Conservation (phyloP, 352 stramenopile genomes). For the Phytopythium cucurbitacearum region DNA sequence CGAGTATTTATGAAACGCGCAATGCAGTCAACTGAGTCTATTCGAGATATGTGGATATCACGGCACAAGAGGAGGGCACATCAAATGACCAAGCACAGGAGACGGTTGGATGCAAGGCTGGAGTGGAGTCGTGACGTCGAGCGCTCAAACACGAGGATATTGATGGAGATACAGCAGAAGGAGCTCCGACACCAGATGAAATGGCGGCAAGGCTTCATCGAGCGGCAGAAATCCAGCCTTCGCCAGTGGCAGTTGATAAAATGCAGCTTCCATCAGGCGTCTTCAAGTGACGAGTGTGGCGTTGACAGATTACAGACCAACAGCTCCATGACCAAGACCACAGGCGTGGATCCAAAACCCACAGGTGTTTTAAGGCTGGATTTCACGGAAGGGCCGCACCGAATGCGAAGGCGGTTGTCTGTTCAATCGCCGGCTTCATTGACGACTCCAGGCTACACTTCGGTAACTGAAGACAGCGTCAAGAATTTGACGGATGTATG, state of each 20-base stretch:
- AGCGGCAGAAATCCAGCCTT: slow-evolving; percentile 58
- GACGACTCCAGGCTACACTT: slow-evolving; percentile 3
- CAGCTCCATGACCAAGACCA: too few species aligned
- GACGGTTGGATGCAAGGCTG: slow-evolving; percentile 30
- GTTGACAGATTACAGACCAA: too few species aligned
- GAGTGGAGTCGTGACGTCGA: slow-evolving; percentile 42
- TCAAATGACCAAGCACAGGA: slow-evolving; percentile 32
- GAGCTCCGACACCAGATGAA: slow-evolving; percentile 60
- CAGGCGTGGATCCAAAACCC: too few species aligned
- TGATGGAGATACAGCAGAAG: slow-evolving; percentile 34
- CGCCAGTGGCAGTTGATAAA: slow-evolving; percentile 46
- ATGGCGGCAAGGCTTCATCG: slow-evolving; percentile 60
- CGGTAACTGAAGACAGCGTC: background rate
- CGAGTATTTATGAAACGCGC: slow-evolving; percentile 50
- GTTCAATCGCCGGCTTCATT: slow-evolving; percentile 1
- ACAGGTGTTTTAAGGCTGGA: slow-evolving; percentile 27
- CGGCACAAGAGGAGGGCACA: slow-evolving; percentile 38
- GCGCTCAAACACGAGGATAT: slow-evolving; percentile 25
- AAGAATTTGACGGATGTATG: background rate
- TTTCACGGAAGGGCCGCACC: slow-evolving; percentile 58
- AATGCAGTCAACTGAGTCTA: slow-evolving; percentile 45
- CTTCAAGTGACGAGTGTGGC: background rate
- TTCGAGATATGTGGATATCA: slow-evolving; percentile 44
- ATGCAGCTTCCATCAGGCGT: slow-evolving; percentile 5
- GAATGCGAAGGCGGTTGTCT: slow-evolving; percentile 59